Conservation (phyloP, 2,329 filamentous ascomycete species). For the Cryphonectria carpinicola region DNA sequence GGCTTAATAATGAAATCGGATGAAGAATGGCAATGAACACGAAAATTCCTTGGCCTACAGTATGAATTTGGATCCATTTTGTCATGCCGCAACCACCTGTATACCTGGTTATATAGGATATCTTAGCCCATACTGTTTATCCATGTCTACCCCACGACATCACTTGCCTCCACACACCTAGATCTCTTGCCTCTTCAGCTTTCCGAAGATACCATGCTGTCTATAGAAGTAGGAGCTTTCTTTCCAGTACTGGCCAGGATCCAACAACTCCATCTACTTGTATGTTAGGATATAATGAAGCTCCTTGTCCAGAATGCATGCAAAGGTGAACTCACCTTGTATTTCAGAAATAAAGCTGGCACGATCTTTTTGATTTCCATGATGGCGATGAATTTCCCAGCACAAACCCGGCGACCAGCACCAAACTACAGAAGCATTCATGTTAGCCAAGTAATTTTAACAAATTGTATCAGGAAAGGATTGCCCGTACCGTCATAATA, state of each 20-base stretch:
- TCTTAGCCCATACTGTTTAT: not conserved
- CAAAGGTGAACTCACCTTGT: not conserved
- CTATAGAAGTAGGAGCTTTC: slow-evolving; percentile 2
- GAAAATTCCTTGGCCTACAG: not conserved
- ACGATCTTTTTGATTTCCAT: slow-evolving; percentile 30
- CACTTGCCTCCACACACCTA: not conserved
- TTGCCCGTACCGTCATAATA: slow-evolving; percentile 30
- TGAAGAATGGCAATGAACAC: not conserved
- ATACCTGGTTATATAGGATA: not conserved
- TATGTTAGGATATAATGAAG: not conserved
- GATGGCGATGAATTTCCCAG: slow-evolving; percentile 35
- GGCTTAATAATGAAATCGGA: not conserved
- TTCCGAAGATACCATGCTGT: slow-evolving; percentile 1
- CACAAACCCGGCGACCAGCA: slow-evolving; percentile 34
- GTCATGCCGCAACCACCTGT: rapidly evolving
- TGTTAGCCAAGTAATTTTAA: not conserved
- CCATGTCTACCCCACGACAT: not conserved
- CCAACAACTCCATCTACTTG: not conserved
- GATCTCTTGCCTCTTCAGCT: not conserved
- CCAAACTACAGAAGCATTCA: slow-evolving; percentile 29
- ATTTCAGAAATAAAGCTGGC: slow-evolving; percentile 5
- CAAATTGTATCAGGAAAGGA: too few species aligned
- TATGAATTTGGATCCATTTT: not conserved
- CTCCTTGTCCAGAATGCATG: too few species aligned
- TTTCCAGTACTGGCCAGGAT: not conserved